Percentiles rank a stretch among this genome's conserved stretches.
Conservation (phyloP, 2,329 filamentous ascomycete genomes). For the Neofusicoccum ribis region DNA sequence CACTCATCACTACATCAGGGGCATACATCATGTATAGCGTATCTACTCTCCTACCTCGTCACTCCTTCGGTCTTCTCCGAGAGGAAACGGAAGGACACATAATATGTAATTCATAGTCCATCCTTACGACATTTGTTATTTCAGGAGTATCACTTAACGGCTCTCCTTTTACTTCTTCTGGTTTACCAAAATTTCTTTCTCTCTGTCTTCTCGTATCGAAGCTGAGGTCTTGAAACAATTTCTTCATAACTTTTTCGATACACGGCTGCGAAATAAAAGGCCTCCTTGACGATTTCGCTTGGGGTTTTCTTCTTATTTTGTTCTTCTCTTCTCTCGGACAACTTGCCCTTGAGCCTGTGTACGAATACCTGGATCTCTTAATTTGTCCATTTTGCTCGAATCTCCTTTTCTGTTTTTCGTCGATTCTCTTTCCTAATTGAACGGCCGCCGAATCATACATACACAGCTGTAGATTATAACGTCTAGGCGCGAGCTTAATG, state of each 20-base stretch:
- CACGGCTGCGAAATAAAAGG: too few species aligned
- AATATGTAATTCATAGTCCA: too few species aligned
- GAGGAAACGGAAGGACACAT: neutral
- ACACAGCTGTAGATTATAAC: constrained; percentile 1
- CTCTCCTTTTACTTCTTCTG: too few species aligned
- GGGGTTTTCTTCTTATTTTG: neutral
- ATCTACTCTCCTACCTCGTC: neutral
- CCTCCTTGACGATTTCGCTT: neutral
- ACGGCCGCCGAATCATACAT: constrained; percentile 3
- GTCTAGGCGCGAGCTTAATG: neutral
- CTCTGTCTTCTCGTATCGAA: too few species aligned
- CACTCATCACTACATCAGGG: neutral
- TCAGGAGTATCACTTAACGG: too few species aligned
- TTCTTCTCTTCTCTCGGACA: neutral
- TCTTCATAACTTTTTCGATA: too few species aligned
- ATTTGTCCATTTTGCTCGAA: neutral
- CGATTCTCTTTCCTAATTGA: too few species aligned
- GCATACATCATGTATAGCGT: constrained; percentile 18
- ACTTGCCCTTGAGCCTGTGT: neutral
- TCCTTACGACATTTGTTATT: neutral
- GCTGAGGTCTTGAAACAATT: too few species aligned
- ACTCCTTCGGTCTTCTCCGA: neutral
- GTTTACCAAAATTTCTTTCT: too few species aligned
- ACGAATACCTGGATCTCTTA: neutral
- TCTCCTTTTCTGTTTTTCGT: neutral